Evolutionary conservation across 75 land plant genomes (phyloP).

Genomic region (Pseudotsuga menziesii): DNA sequence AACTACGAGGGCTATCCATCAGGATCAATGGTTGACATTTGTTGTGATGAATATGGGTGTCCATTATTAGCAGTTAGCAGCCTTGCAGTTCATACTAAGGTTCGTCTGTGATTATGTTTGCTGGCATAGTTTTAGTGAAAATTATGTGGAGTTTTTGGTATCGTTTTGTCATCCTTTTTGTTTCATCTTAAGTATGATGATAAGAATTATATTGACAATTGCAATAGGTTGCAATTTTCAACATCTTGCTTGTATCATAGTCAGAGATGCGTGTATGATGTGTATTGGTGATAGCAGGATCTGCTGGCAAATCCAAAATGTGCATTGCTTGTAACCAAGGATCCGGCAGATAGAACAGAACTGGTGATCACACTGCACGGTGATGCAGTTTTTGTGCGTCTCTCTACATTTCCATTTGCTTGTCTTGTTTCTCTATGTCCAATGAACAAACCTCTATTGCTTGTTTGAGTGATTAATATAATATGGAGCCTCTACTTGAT

Average conservation of each 20-base stretch:
- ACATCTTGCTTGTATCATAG: constrained; percentile 4
- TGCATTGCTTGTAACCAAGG: constrained; percentile 86
- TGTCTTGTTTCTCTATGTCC: not conserved
- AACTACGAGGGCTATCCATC: constrained; percentile 85
- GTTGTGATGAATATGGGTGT: constrained; percentile 71
- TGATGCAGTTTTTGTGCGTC: constrained; percentile 73
- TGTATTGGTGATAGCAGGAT: constrained; percentile 47
- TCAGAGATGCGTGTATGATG: not conserved
- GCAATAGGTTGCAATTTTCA: not conserved
- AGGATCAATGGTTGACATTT: constrained; percentile 81
- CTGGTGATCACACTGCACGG: constrained; percentile 75
- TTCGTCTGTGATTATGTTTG: constrained; percentile 15
- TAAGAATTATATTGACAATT: constrained; percentile 1
- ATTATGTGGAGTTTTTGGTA: constrained; percentile 1
- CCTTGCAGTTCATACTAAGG: constrained; percentile 85
- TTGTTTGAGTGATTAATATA: not conserved
- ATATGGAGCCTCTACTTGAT: not conserved
- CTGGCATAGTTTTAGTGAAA: constrained; percentile 4
- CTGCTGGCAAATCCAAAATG: constrained; percentile 75
- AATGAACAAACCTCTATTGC: not conserved
- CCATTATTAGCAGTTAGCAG: constrained; percentile 85
- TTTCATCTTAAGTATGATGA: no score
- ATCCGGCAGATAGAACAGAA: constrained; percentile 83
- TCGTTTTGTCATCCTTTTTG: no score
- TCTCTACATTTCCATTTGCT: constrained; percentile 8